phyloP scores from a whole-genome alignment of 78 protist species.

The Dictyostelium discoideum region dicty_2.7 NC_007091.3:4048001-4048500 shows the following conservation, averaged over 20 bases:
- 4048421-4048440: constrained; percentile 11
- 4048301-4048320: not conserved
- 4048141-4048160: not conserved
- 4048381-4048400: constrained; percentile 21
- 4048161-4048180: not conserved
- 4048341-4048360: constrained; percentile 18
- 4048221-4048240: not conserved
- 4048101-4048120: not conserved
- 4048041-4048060: not conserved
- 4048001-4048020: too few relatives aligned
- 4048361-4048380: constrained; percentile 27
- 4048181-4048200: not conserved
- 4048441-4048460: constrained; percentile 47
- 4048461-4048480: constrained; percentile 42
- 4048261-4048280: not conserved
- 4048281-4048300: not conserved
- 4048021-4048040: not conserved
- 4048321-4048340: not conserved
- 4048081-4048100: not conserved
- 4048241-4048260: not conserved
- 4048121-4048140: not conserved
- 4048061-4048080: not conserved
- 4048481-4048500: too few relatives aligned
- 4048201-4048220: constrained; percentile 7
- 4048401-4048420: constrained; percentile 38